A percentile compares a stretch with the other conserved stretches of the same genome.
Conservation (phyloP, 2,329 filamentous ascomycete genomes). For the Alternaria metachromatica region DNA sequence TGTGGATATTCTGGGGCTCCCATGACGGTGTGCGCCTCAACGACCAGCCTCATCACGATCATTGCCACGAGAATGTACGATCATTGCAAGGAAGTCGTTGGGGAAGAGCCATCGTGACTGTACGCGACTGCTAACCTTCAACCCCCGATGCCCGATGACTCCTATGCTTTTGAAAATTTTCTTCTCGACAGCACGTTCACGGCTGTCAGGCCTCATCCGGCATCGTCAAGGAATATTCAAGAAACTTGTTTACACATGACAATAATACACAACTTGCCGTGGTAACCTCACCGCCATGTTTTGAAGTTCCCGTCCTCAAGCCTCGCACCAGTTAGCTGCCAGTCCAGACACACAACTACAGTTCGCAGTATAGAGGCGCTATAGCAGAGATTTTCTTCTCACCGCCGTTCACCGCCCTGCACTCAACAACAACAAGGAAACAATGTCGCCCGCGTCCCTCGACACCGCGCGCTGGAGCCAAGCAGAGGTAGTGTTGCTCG, state of each 20-base stretch:
- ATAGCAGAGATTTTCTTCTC: slow-evolving; percentile 37
- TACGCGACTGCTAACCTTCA: background rate
- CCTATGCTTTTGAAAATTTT: slow-evolving; percentile 25
- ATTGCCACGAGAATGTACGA: slow-evolving; percentile 15
- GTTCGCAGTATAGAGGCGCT: slow-evolving; percentile 9
- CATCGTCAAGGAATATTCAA: background rate
- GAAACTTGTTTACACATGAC: slow-evolving; percentile 1
- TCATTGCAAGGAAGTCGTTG: slow-evolving; percentile 14
- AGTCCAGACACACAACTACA: slow-evolving; percentile 28
- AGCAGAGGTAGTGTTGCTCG: slow-evolving; percentile 61
- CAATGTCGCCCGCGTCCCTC: slow-evolving; percentile 37
- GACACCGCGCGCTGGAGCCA: slow-evolving; percentile 37
- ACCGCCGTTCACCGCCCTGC: slow-evolving; percentile 43
- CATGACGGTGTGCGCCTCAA: slow-evolving; percentile 6
- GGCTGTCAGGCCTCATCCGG: slow-evolving; percentile 28
- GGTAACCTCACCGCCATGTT: slow-evolving; percentile 36
- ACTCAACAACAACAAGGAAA: slow-evolving; percentile 23
- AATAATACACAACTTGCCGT: slow-evolving; percentile 17
- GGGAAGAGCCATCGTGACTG: background rate
- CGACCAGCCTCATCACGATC: slow-evolving; percentile 12
- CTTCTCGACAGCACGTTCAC: slow-evolving; percentile 21
- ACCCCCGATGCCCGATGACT: slow-evolving; percentile 7
- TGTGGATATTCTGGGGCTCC: background rate
- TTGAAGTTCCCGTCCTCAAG: slow-evolving; percentile 29
- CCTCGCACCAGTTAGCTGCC: slow-evolving; percentile 38